Conservation (phyloP, 345 rosid species). For the Ailanthus altissimus region DNA sequence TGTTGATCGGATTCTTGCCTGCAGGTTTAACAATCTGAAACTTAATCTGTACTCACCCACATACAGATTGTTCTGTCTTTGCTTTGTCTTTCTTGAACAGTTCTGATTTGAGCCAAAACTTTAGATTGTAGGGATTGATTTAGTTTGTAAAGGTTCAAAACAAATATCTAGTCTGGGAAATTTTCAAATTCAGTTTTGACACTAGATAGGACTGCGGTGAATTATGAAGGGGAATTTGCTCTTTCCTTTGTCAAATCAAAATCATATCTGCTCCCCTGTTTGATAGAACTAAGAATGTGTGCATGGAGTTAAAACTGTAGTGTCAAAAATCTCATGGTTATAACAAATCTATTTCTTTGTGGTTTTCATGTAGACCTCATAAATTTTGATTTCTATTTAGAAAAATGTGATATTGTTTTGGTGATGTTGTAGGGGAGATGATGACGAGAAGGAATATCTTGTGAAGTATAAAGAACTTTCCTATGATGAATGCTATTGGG, state of each 20-base stretch:
- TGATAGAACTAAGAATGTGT: background rate
- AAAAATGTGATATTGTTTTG: conserved; percentile 10
- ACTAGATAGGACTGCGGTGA: background rate
- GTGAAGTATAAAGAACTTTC: conserved; percentile 96
- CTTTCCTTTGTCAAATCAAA: background rate
- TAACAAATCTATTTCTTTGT: background rate
- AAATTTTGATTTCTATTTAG: conserved; percentile 10
- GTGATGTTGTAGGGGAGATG: conserved; percentile 71
- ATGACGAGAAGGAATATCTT: conserved; percentile 79
- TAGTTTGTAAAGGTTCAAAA: conserved; percentile 8
- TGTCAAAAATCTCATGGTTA: background rate
- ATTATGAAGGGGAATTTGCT: background rate
- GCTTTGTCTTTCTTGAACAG: background rate
- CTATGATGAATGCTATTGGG: conserved; percentile 99
- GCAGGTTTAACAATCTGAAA: conserved; percentile 57
- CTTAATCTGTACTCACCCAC: background rate
- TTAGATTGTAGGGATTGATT: background rate
- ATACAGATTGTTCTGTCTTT: conserved; percentile 12
- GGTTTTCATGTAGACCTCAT: background rate
- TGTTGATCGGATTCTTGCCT: conserved; percentile 92
- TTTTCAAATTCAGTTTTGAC: background rate
- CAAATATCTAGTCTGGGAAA: background rate
- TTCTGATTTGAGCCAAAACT: background rate
- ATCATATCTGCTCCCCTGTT: background rate
- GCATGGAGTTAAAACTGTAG: background rate